phyloP scores from a whole-genome alignment of 2,329 filamentous ascomycete genomes.

The Zalaria obscura region DNA sequence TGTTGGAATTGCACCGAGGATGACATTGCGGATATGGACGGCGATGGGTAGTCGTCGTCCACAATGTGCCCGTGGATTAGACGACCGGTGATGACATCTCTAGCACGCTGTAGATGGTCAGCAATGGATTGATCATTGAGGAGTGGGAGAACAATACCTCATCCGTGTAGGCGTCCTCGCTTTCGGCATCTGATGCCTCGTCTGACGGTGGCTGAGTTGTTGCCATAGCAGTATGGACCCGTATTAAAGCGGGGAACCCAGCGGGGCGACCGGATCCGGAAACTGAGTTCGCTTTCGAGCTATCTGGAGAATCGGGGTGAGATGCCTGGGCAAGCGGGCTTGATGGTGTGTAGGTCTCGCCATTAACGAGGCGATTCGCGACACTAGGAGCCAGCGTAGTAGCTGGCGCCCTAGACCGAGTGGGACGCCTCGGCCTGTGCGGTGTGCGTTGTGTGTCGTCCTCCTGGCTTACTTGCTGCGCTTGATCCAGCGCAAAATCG shows the following conservation, averaged over 20 bases:
- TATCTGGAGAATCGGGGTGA: constrained; percentile 14
- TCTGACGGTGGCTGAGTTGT: constrained; percentile 9
- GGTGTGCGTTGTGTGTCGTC: constrained; percentile 2
- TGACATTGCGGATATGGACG: constrained; percentile 49
- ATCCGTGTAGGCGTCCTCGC: constrained; percentile 21
- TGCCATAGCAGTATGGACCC: constrained; percentile 13
- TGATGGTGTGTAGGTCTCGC: constrained; percentile 8
- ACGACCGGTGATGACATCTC: constrained; percentile 82
- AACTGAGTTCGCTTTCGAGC: neutral
- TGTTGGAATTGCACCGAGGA: constrained; percentile 38
- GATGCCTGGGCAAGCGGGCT: constrained; percentile 18
- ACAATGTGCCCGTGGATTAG: constrained; percentile 91
- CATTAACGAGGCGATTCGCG: constrained; percentile 12
- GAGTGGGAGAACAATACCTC: constrained; percentile 10
- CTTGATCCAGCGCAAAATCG: constrained; percentile 12
- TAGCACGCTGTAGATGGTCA: constrained; percentile 40
- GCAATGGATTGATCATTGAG: neutral
- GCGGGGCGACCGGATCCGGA: neutral
- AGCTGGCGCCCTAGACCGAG: constrained; percentile 8
- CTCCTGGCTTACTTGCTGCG: constrained; percentile 4
- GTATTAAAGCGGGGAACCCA: constrained; percentile 6
- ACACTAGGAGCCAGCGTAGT: constrained; percentile 7
- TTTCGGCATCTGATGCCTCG: constrained; percentile 18
- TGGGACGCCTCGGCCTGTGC: constrained; percentile 1
- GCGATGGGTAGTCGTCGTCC: constrained; percentile 80